A percentile compares a stretch with the other conserved stretches of the same genome.
These are phyloP conservation scores for Linderina pennispora DNA, from an alignment of 192 early-diverging fungal genomes.

Conservation along the genomic window DNA sequence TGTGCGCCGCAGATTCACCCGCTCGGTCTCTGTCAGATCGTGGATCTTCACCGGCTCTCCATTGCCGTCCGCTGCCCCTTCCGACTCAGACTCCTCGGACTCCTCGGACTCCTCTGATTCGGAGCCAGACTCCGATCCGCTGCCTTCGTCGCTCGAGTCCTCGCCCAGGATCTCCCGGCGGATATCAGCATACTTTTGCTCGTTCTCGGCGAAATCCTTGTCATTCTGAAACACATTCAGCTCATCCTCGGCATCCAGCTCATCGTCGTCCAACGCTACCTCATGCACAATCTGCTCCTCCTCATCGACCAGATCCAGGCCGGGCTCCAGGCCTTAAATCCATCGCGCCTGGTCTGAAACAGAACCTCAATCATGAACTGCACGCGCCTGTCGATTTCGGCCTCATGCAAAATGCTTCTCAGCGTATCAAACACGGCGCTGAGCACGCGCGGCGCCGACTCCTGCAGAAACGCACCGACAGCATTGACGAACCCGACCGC, in stretches of 20 bases:
- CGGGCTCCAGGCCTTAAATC: conserved; percentile 88
- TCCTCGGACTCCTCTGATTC: conserved; percentile 22
- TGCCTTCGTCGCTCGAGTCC: conserved; percentile 46
- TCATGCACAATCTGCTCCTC: conserved; percentile 95
- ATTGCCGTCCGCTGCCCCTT: conserved; percentile 48
- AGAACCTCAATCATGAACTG: conserved; percentile 97
- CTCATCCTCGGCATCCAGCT: conserved; percentile 70
- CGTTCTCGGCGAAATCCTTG: conserved; percentile 71
- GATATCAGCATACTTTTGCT: conserved; percentile 74
- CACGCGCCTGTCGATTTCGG: conserved; percentile 86
- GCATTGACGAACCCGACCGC: conserved; percentile 92
- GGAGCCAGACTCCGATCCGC: conserved; percentile 30
- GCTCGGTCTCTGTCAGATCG: conserved; percentile 85
- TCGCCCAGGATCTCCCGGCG: conserved; percentile 85
- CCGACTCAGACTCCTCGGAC: conserved; percentile 36
- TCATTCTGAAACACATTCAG: conserved; percentile 85
- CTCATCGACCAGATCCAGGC: conserved; percentile 87
- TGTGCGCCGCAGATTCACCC: conserved; percentile 79
- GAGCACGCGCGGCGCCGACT: conserved; percentile 65
- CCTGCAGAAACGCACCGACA: conserved; percentile 76
- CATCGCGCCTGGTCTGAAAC: conserved; percentile 91
- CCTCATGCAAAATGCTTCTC: conserved; percentile 88
- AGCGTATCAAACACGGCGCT: conserved; percentile 90
- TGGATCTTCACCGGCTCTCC: conserved; percentile 49
- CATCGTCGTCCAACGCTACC: conserved; percentile 75